Percentiles rank a stretch among this genome's conserved stretches.
These are phyloP conservation scores for Saksenaea vasiformis DNA, from an alignment of 371 early-diverging fungal species.

Conservation along the genomic window DNA sequence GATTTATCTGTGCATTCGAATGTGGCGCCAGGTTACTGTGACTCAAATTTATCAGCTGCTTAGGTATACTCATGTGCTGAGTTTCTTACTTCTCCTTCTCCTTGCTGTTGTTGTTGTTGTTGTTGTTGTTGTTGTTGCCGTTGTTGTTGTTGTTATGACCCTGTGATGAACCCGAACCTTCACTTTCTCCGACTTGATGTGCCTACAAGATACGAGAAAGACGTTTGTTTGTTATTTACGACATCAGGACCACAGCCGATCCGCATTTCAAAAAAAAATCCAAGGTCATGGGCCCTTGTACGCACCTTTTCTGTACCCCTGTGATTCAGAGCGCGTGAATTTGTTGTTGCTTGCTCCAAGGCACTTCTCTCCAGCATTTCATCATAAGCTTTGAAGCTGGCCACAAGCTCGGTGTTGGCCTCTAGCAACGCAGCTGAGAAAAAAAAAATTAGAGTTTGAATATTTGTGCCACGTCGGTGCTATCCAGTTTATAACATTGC, in stretches of 20 bases:
- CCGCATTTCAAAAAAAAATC: not conserved
- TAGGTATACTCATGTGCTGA: not conserved
- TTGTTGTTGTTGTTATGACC: not conserved
- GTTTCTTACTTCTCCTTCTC: not conserved
- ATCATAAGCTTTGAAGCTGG: slow-evolving; percentile 50
- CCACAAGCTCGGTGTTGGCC: slow-evolving; percentile 46
- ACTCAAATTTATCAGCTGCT: not conserved
- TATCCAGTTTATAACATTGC: slow-evolving; percentile 6
- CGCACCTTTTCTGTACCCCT: slow-evolving; percentile 25
- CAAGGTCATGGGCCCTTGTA: slow-evolving; percentile 7
- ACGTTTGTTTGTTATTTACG: slow-evolving; percentile 3
- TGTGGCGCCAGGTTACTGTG: not conserved
- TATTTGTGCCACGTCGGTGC: slow-evolving; percentile 8
- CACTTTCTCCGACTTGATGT: not conserved
- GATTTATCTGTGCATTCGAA: slow-evolving; percentile 17
- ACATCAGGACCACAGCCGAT: slow-evolving; percentile 3
- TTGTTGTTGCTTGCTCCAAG: slow-evolving; percentile 36
- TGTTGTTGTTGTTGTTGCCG: not conserved
- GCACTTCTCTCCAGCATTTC: slow-evolving; percentile 51
- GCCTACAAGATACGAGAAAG: not conserved
- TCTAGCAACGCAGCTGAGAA: slow-evolving; percentile 40
- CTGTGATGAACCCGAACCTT: slow-evolving; percentile 1
- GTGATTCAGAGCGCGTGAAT: slow-evolving; percentile 34
- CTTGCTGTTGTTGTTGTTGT: not conserved
- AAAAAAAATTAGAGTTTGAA: slow-evolving; percentile 1